Evolutionary conservation across 495 filamentous ascomycete genomes (phyloP), one percentile per base, ranked within the genome.

Genomic region (Ramalina intermedia): DNA sequence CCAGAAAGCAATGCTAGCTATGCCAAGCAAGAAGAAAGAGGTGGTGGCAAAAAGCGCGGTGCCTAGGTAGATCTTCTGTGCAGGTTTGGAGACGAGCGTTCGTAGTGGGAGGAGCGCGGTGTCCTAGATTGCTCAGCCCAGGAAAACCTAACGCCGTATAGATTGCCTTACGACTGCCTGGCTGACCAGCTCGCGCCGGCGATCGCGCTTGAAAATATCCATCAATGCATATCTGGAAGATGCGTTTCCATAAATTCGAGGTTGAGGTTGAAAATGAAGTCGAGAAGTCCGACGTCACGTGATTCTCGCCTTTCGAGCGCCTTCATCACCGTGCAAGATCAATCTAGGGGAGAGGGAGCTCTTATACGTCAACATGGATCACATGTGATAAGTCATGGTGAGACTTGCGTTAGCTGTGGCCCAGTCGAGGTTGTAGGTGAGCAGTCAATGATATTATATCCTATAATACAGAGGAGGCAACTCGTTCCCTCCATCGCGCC

Each of bases 1-100:
- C 16, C 72, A 66, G 60, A 94, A 94, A 6, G 79, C 80, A 20
- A 81, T 46, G 2, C 72, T 68, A 2, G 87, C 79, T 18, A 85
- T 61, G 17, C 66, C 73, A 26, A 85, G 61, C 37, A 95, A 71
- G 35, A 74, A 55, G 7, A 75, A 26, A 12, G 73, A 75, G 1
- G 80, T 72, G 23, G 67, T 57, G 44, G 76, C 57, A 56, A 87
- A 74, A 23, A 94, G 66, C 11, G 77, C 52, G n/a, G 77, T 77
- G 56, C 75, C 78, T 40, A 94, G 60, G 58, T 94, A 90, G 18
- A 81, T 75, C 56, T 78, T 77, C 46, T 76, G 72, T 8, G 84
- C 82, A 36, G 75, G 65, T 56, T 76, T 80, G 35, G 83, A 89
- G 37, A 78, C 67, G 37, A 76, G 66, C 56, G 72, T 65, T 52